phyloP scores from a whole-genome alignment of 2,329 filamentous ascomycete genomes.

The Paracoccidioides brasiliensis region DNA sequence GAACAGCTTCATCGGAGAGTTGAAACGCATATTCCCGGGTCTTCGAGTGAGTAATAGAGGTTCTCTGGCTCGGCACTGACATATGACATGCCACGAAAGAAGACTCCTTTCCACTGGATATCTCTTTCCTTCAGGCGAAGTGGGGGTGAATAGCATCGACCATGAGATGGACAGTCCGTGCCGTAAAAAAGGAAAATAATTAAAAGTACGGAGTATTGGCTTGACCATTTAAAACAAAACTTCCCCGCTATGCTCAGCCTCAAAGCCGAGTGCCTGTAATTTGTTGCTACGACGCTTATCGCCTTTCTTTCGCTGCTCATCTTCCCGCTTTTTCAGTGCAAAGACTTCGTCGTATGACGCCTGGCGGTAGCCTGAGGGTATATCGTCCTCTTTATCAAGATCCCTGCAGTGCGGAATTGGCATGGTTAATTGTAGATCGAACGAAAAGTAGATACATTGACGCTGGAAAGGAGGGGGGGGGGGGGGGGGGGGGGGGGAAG shows the following conservation, averaged over 20 bases:
- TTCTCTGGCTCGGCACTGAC: neutral
- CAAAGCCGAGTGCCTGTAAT: conserved; percentile 68
- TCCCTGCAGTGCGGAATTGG: conserved; percentile 44
- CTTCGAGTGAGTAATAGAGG: neutral
- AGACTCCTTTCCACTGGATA: neutral
- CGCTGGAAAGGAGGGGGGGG: too few species aligned
- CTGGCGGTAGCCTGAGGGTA: conserved; percentile 54
- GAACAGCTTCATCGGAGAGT: neutral
- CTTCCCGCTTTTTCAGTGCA: conserved; percentile 58
- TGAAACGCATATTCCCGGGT: neutral
- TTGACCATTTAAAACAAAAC: conserved; percentile 46
- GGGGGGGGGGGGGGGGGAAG: too few species aligned
- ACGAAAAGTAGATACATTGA: neutral
- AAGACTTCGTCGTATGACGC: conserved; percentile 59
- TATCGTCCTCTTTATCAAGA: conserved; percentile 85
- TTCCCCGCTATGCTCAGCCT: conserved; percentile 71
- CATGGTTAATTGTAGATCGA: neutral
- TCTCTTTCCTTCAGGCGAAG: neutral
- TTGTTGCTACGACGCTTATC: conserved; percentile 63
- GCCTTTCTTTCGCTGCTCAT: conserved; percentile 52
- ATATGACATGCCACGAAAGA: neutral
- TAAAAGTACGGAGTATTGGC: neutral
- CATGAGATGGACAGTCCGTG: neutral
- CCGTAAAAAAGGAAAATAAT: neutral
- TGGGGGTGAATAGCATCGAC: neutral